Evolutionary conservation across 148 eudicot genomes (phyloP).

Genomic region (Simmondsia chinensis): DNA sequence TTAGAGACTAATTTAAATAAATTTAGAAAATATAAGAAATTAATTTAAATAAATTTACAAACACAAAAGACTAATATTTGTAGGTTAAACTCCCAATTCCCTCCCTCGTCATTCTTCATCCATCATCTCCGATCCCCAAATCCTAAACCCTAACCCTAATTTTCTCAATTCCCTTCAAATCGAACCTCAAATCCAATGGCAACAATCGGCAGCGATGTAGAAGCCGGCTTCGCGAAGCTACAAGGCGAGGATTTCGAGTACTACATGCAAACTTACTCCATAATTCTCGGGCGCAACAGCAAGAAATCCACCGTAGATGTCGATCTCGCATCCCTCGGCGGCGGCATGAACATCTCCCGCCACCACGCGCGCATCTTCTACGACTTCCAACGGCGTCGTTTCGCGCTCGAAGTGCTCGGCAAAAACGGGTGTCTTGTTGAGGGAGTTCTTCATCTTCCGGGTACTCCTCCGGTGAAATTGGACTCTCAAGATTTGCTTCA

Average conservation of each 20-base stretch:
- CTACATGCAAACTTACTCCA: constrained; percentile 95
- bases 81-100: too few relatives aligned
- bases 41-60: too few relatives aligned
- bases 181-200: too few relatives aligned
- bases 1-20: too few relatives aligned
- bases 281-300: constrained; percentile 73
- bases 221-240: constrained; percentile 90
- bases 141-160: too few relatives aligned
- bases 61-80: too few relatives aligned
- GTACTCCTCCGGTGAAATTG: constrained; percentile 65
- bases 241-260: constrained; percentile 98
- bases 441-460: constrained; percentile 83
- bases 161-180: too few relatives aligned
- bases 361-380: constrained; percentile 96
- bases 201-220: constrained; percentile 81
- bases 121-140: too few relatives aligned
- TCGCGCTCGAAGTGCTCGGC: constrained; percentile 84
- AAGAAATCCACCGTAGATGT: constrained; percentile 91
- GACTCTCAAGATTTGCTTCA: constrained; percentile 85
- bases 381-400: constrained; percentile 90
- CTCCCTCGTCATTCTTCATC: too few relatives aligned
- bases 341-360: constrained; percentile 98
- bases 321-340: constrained; percentile 82
- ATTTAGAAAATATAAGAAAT: too few relatives aligned
- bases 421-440: constrained; percentile 94